A percentile compares a stretch with the other conserved stretches of the same genome.
phyloP scores from a whole-genome alignment of 768 basidiomycete genomes.

The Panus rudis region DNA sequence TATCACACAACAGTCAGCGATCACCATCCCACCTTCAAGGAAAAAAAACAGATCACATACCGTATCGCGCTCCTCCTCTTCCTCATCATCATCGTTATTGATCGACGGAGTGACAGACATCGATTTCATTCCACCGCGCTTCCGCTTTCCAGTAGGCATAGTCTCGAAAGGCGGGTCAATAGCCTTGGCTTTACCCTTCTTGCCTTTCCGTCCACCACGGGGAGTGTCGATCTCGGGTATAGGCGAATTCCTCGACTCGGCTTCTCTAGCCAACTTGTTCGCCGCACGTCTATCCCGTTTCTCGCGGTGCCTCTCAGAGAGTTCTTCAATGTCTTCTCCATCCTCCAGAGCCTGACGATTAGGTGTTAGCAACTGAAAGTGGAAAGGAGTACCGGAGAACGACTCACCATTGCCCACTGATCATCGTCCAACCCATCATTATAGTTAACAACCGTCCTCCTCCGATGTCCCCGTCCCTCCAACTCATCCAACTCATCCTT shows the following conservation, averaged over 20 bases:
- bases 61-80: conserved; percentile 66
- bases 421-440: conserved; percentile 93
- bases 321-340: conserved; percentile 71
- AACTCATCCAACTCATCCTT: conserved; percentile 55
- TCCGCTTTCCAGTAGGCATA: conserved; percentile 59
- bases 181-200: conserved; percentile 56
- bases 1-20: neutral
- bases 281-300: conserved; percentile 57
- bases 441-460: conserved; percentile 81
- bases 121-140: conserved; percentile 65
- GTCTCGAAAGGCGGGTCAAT: conserved; percentile 23
- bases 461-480: conserved; percentile 80
- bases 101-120: conserved; percentile 73
- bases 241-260: conserved; percentile 30
- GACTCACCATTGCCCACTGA: conserved; percentile 77
- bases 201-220: conserved; percentile 47
- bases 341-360: conserved; percentile 61
- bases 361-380: neutral
- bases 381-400: too few relatives aligned
- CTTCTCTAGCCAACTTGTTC: conserved; percentile 52
- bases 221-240: conserved; percentile 20
- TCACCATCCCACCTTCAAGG: neutral
- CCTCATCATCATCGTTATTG: conserved; percentile 70
- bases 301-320: conserved; percentile 57
- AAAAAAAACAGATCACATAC: conserved; percentile 48